Base-by-base conservation (phyloP, 306 rosid genomes). In the Cucurbita maxima region DNA sequence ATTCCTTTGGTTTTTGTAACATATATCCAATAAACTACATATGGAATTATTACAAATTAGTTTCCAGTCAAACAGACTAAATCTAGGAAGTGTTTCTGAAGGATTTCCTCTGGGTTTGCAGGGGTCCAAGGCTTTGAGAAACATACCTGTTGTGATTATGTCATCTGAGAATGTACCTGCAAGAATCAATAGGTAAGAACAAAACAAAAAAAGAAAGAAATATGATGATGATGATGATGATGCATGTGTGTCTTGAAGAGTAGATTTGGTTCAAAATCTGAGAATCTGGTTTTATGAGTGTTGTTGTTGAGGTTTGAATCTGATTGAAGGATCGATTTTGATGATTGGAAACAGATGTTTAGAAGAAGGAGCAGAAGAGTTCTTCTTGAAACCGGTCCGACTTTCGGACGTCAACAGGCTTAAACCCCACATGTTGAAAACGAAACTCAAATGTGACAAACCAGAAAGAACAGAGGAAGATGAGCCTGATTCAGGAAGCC, bases 91-190 rank as follows among this genome's bases (percentile, higher is more conserved):
- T 15, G 60, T 75, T 25, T 75, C 9, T 38, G 40, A 44, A 58
- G 50, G 1, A 60, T 12, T 58, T 56, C 75, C 70, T 69, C 74
- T 77, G 83, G 20, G 81, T 77, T 87, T 83, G 63, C 89, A 93
- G 98, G 98, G 91, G 77, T 90, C 97, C 51, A 86, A 91, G 71
- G 84, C 96, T 62, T 63, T 90, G 84, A 87, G 81, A 82, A 86
- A 93, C 96, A 86, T 93, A 73, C 98, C 98, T 40, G 98, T 93
- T 36, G 98, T 90, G 83, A 90, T 90, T 74, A 87, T 90, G 98
- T 90, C 97, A 76, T 93, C 97, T 55, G 98, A 93, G 79, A 88
- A 93, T 85, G 98, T 77, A 69, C 98, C 97, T 79, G 84, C 98
- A 72, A 93, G 98, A 77, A 93, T 90, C 70, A 86, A 22, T 77